Conservation (phyloP, 2,329 filamentous ascomycete species). For the Penicillium occitanis region DNA sequence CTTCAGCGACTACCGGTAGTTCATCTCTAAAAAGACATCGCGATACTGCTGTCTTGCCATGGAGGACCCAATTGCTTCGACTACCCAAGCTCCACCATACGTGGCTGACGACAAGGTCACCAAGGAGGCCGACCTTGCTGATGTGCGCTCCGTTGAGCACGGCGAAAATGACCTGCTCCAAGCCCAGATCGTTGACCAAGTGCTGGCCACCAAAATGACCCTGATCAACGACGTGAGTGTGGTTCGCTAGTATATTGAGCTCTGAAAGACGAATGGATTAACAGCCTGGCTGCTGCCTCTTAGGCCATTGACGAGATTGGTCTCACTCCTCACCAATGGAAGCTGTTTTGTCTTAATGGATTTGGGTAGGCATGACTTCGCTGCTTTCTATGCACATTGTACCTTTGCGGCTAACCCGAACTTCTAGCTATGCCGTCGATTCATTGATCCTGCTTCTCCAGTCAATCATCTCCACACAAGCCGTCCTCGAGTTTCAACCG, state of each 20-base stretch:
- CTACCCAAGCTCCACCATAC: background rate
- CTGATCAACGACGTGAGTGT: conserved; percentile 63
- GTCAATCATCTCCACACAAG: conserved; percentile 34
- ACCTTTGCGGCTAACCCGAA: background rate
- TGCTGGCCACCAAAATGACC: conserved; percentile 66
- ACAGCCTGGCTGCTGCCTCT: background rate
- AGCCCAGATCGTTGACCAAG: conserved; percentile 52
- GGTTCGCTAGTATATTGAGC: background rate
- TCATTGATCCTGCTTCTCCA: conserved; percentile 40
- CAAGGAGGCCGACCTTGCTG: conserved; percentile 7
- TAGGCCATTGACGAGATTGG: conserved; percentile 55
- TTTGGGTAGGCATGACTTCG: conserved; percentile 48
- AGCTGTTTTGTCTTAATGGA: conserved; percentile 61
- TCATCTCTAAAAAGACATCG: background rate
- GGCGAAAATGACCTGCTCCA: conserved; percentile 19
- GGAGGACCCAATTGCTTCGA: conserved; percentile 1
- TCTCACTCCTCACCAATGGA: conserved; percentile 56
- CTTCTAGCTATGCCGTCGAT: conserved; percentile 32
- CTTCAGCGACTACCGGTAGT: background rate
- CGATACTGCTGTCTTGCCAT: conserved; percentile 7
- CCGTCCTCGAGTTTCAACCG: conserved; percentile 30
- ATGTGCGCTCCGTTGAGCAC: conserved; percentile 9
- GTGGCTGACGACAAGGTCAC: background rate
- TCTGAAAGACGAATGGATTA: background rate
- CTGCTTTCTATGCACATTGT: background rate